A percentile compares a stretch with the other conserved stretches of the same genome.
phyloP scores from a whole-genome alignment of 23 red algal genomes.

The Gracilaria gracilis region DNA sequence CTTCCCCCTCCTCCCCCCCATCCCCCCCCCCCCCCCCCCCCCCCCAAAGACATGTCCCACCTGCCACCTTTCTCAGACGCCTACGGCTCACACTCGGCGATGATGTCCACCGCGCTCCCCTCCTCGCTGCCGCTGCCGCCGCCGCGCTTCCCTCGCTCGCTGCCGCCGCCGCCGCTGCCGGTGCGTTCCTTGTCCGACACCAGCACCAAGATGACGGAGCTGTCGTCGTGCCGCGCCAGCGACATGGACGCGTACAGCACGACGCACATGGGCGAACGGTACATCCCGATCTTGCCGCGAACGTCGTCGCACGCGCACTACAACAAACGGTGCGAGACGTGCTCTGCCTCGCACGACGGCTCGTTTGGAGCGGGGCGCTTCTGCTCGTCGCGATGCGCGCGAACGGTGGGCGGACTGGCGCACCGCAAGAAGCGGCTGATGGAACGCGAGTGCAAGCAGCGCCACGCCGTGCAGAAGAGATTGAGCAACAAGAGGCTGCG shows the following conservation, averaged over 20 bases:
- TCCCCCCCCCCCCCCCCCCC: not conserved
- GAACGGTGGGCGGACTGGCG: conserved; percentile 72
- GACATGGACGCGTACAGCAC: not conserved
- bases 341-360: conserved; percentile 58
- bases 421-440: conserved; percentile 69
- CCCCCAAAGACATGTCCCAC: not conserved
- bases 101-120: not conserved
- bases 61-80: not conserved
- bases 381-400: conserved; percentile 66
- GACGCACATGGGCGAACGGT: conserved; percentile 17
- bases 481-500: conserved; percentile 14
- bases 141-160: not conserved
- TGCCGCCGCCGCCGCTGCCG: conserved; percentile 12
- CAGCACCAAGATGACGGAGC: conserved; percentile 18
- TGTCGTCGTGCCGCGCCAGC: conserved; percentile 18
- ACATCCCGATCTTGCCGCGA: conserved; percentile 64
- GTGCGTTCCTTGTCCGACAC: conserved; percentile 23
- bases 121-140: conserved; percentile 4
- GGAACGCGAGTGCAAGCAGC: conserved; percentile 55
- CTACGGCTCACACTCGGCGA: not conserved
- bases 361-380: conserved; percentile 74
- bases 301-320: conserved; percentile 40
- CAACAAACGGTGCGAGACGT: conserved; percentile 67
- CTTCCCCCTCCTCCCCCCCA: not conserved
- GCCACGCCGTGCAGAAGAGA: conserved; percentile 26